Conservation (phyloP, 768 basidiomycete species). For the Hericium erinaceus region DNA sequence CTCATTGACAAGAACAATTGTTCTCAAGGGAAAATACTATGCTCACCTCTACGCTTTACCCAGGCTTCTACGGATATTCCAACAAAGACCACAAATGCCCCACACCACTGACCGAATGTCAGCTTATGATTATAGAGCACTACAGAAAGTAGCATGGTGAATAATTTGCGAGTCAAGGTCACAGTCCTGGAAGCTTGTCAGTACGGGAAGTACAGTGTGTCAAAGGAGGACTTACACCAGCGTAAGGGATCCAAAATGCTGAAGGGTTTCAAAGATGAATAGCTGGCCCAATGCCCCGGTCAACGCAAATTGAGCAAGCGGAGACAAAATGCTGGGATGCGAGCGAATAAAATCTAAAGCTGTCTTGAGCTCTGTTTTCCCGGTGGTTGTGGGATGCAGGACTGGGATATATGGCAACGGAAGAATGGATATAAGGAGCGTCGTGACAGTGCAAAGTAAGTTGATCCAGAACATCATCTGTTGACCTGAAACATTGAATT, state of each 20-base stretch:
- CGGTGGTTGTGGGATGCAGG: conserved; percentile 56
- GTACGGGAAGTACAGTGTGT: neutral
- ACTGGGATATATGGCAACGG: conserved; percentile 79
- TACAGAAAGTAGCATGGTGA: conserved; percentile 96
- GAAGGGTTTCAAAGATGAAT: conserved; percentile 95
- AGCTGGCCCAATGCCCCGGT: conserved; percentile 93
- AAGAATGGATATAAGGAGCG: conserved; percentile 57
- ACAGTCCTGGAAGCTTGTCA: conserved; percentile 53
- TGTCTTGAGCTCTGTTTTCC: conserved; percentile 51
- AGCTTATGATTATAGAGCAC: conserved; percentile 84
- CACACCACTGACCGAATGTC: conserved; percentile 81
- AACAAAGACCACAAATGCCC: conserved; percentile 88
- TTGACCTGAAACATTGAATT: conserved; percentile 70
- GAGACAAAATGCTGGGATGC: conserved; percentile 67
- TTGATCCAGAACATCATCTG: conserved; percentile 99
- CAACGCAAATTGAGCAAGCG: conserved; percentile 76
- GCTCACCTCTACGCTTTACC: conserved; percentile 77
- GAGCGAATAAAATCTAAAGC: conserved; percentile 65
- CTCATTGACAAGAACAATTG: neutral
- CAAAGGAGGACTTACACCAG: conserved; percentile 51
- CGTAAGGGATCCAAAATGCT: conserved; percentile 85
- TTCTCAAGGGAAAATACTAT: neutral
- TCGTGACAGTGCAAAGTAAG: conserved; percentile 69
- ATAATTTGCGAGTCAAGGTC: conserved; percentile 92
- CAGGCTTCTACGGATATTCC: conserved; percentile 92